Evolutionary conservation across 495 filamentous ascomycete species (phyloP).

Genomic region (Tuber microsphaerosporum): DNA sequence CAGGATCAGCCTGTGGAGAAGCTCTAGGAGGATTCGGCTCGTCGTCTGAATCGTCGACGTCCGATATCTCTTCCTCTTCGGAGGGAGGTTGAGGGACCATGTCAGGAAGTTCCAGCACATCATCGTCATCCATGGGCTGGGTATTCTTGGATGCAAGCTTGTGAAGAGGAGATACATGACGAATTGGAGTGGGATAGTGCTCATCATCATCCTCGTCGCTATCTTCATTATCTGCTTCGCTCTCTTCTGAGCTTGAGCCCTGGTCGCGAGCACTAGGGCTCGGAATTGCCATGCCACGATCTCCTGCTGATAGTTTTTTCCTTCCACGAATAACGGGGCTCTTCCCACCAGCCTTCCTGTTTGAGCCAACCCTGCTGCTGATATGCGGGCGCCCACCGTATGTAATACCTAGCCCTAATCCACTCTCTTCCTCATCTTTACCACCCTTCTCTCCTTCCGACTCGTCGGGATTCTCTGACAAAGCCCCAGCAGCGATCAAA

Average conservation of each 20-base stretch:
- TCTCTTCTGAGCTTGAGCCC: conserved; percentile 31
- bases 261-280: conserved; percentile 10
- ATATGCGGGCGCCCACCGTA: conserved; percentile 21
- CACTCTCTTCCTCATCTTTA: conserved; percentile 18
- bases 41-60: conserved; percentile 26
- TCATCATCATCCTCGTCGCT: conserved; percentile 26
- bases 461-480: conserved; percentile 26
- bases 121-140: background rate
- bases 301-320: conserved; percentile 21
- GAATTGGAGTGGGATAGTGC: conserved; percentile 10
- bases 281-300: conserved; percentile 14
- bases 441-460: conserved; percentile 17
- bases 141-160: background rate
- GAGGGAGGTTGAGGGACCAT: conserved; percentile 6
- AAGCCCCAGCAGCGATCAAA: conserved; percentile 34
- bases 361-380: conserved; percentile 20
- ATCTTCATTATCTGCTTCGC: conserved; percentile 36
- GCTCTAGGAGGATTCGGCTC: conserved; percentile 8
- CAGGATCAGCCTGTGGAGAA: background rate
- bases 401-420: conserved; percentile 25
- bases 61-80: conserved; percentile 34
- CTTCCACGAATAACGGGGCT: conserved; percentile 10
- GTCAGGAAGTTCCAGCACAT: conserved; percentile 1
- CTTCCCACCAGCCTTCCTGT: conserved; percentile 29
- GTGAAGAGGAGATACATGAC: conserved; percentile 2